A percentile compares a stretch with the other conserved stretches of the same genome.
phyloP scores from a whole-genome alignment of 495 filamentous ascomycete genomes.

The Oleoguttula mirabilis region DNA sequence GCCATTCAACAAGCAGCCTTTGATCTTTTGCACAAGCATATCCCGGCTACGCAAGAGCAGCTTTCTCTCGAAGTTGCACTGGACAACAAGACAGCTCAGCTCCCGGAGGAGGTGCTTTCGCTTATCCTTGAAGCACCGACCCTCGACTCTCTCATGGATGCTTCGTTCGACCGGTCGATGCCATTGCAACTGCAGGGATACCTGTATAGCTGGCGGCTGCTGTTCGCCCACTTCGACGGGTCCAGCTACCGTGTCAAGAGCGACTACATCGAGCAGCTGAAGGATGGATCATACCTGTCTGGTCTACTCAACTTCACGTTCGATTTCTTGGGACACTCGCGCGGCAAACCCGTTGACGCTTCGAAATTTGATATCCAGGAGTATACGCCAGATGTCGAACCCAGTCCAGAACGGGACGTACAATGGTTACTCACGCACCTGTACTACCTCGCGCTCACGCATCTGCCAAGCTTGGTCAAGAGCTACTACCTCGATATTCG shows the following conservation, averaged over 20 bases:
- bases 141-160: constrained; percentile 30
- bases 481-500: constrained; percentile 72
- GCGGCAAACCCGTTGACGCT: constrained; percentile 55
- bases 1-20: constrained; percentile 71
- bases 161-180: constrained; percentile 40
- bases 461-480: constrained; percentile 66
- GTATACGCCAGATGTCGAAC: constrained; percentile 50
- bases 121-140: constrained; percentile 35
- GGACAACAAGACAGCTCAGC: constrained; percentile 50
- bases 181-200: constrained; percentile 52
- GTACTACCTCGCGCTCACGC: constrained; percentile 66
- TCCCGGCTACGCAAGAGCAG: constrained; percentile 68
- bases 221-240: constrained; percentile 75
- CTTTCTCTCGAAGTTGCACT: constrained; percentile 70
- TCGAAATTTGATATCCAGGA: constrained; percentile 54
- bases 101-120: constrained; percentile 39
- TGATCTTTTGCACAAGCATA: constrained; percentile 60
- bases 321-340: constrained; percentile 64
- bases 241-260: constrained; percentile 65
- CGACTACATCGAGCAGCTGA: constrained; percentile 65
- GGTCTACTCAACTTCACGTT: constrained; percentile 67
- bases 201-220: constrained; percentile 79
- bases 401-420: constrained; percentile 52
- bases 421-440: constrained; percentile 77
- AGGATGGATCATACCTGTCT: constrained; percentile 54